phyloP scores from a whole-genome alignment of 768 basidiomycete genomes.

The Floccularia luteovirens region DNA sequence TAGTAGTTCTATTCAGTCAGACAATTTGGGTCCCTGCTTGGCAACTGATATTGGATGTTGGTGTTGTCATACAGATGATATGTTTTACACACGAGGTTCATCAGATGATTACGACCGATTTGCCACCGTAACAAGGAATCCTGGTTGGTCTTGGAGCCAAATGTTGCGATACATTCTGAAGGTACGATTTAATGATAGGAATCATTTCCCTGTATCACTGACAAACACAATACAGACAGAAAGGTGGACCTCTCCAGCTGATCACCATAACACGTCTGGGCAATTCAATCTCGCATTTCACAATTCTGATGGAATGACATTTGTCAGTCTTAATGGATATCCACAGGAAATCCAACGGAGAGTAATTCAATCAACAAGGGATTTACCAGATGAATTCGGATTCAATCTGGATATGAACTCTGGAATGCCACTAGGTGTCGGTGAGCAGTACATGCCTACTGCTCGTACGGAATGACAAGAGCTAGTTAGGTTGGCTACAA shows the following conservation, averaged over 20 bases:
- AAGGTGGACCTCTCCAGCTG: conserved; percentile 21
- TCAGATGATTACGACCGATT: conserved; percentile 20
- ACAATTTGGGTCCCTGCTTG: too few relatives aligned
- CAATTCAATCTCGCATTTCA: conserved; percentile 29
- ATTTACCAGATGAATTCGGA: conserved; percentile 12
- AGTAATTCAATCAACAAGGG: conserved; percentile 22
- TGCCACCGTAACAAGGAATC: conserved; percentile 17
- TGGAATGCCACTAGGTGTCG: conserved; percentile 13
- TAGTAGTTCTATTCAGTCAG: conserved; percentile 20
- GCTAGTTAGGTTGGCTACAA: conserved; percentile 3
- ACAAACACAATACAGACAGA: conserved; percentile 13
- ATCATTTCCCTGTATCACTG: too few relatives aligned
- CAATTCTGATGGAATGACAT: conserved; percentile 21
- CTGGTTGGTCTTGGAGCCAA: conserved; percentile 23
- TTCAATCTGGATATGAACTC: conserved; percentile 15
- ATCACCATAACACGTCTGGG: conserved; percentile 26
- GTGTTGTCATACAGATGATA: conserved; percentile 8
- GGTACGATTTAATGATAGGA: too few relatives aligned
- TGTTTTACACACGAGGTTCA: conserved; percentile 19
- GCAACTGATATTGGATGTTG: background rate
- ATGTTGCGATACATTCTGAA: conserved; percentile 18
- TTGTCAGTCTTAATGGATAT: conserved; percentile 22
- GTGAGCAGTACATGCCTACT: conserved; percentile 4
- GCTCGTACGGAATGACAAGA: background rate
- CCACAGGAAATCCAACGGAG: conserved; percentile 20